These are phyloP conservation scores for Penicillium dipodomyicola DNA, from an alignment of 495 filamentous ascomycete species.

Conservation along the genomic window DNA sequence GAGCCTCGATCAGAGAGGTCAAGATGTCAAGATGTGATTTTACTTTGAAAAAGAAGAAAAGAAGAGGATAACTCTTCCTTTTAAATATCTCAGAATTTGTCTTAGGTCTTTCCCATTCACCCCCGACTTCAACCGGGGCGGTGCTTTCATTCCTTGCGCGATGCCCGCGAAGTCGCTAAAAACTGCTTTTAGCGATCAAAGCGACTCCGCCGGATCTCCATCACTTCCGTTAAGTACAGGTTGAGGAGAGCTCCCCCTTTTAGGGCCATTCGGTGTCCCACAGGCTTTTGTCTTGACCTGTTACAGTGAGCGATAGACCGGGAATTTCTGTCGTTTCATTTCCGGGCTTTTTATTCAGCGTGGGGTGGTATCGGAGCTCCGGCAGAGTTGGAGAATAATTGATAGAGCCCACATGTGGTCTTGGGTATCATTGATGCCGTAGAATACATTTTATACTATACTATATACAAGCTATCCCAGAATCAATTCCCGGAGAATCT, in stretches of 20 bases:
- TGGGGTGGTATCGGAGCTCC: constrained; percentile 1
- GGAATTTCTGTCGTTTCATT: constrained; percentile 2
- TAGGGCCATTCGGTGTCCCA: constrained; percentile 27
- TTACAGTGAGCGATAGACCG: constrained; percentile 11
- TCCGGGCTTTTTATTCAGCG: constrained; percentile 14
- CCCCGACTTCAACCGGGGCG: constrained; percentile 17
- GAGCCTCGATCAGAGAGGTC: constrained; percentile 19
- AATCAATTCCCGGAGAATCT: constrained; percentile 57
- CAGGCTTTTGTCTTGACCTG: constrained; percentile 16
- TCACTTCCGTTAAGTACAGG: constrained; percentile 53
- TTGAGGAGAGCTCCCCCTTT: constrained; percentile 46
- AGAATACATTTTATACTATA: constrained; percentile 18
- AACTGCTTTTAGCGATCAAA: constrained; percentile 52
- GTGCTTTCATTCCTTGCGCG: constrained; percentile 18
- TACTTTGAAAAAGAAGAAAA: not conserved
- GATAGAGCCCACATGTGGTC: not conserved
- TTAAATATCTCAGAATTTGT: constrained; percentile 7
- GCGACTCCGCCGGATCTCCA: constrained; percentile 34
- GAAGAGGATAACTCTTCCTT: not conserved
- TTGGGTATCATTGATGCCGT: constrained; percentile 20
- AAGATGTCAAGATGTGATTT: not conserved
- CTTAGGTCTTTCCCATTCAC: not conserved
- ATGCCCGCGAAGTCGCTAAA: constrained; percentile 38
- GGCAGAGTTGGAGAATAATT: not conserved
- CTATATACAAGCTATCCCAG: constrained; percentile 26